Base-by-base conservation (phyloP, 2,329 filamentous ascomycete species). In the Aquanectria penicillioides region DNA sequence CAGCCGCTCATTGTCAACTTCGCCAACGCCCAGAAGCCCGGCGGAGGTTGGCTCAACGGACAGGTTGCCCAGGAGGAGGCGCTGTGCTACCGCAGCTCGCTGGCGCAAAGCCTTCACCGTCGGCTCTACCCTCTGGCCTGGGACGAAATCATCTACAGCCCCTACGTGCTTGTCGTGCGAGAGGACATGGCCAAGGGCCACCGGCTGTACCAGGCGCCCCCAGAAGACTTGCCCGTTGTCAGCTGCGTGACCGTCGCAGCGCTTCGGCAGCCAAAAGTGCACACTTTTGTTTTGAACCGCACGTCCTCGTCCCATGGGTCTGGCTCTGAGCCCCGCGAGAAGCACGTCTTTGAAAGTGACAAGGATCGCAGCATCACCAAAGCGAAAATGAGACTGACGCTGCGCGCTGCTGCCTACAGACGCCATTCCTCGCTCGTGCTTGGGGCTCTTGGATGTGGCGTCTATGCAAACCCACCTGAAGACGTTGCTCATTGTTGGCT, bases 401-500 rank as follows among this genome's bases (percentile, higher is more conserved):
- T 61, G 8, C 37, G 58, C 3, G 57, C 51, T 3, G 58, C 54
- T 2, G 54, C 58, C 15, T 12, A 6, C 4, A 15, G 29, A 0
- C 8, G 31, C 2, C 58, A 61, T 22, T 20, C 36, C 4, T 11
- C 22, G 2, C 20, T 61, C 2, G 54, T 61, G 9, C 54, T 61
- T 2, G 58, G 54, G 5, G 58, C 58, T 3, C 36, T 61, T 33
- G 58, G 58, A 2, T 58, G 58, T 6, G 58, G 58, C 4, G 48
- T 61, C 3, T 49, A 53, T 20, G 18, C n/a, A 1, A 61, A 61
- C n/a, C 58, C 58, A 5, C 58, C 48, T 3, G 58, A 61, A 12
- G 58, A 61, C 20, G 48, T 61, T 3, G 58, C 58, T 1, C 49
- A 61, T 26, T 61, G 58, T 36, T 61, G 58, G 58, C 49, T 61